Conservation (phyloP, 2,329 filamentous ascomycete genomes). For the Ophiocordyceps camponoti-saundersi region DNA sequence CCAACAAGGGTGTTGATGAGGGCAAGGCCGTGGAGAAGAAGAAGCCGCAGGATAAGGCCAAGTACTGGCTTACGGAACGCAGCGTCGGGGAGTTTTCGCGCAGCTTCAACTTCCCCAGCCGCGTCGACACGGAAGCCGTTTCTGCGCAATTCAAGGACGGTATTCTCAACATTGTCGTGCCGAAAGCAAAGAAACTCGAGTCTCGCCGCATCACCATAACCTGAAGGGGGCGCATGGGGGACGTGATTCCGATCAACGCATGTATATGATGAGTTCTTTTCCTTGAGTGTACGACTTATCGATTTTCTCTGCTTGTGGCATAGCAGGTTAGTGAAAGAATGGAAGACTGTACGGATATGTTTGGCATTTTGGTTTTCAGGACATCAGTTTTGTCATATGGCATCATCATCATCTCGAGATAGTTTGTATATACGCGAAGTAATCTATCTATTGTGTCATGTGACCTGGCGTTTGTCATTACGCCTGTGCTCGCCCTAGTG, state of each 20-base stretch:
- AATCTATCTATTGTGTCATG: slow-evolving; percentile 8
- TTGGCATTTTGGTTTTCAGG: too few relatives aligned
- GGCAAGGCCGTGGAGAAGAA: slow-evolving; percentile 10
- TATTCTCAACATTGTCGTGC: slow-evolving; percentile 44
- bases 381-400: too few relatives aligned
- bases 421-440: background rate
- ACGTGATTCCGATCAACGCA: background rate
- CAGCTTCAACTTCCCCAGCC: slow-evolving; percentile 49
- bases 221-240: slow-evolving; percentile 14
- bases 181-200: slow-evolving; percentile 47
- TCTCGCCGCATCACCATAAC: slow-evolving; percentile 36
- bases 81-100: slow-evolving; percentile 50
- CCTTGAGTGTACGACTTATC: background rate
- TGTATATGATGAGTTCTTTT: background rate
- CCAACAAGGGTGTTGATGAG: slow-evolving; percentile 8
- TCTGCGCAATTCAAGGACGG: slow-evolving; percentile 47
- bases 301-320: background rate
- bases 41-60: slow-evolving; percentile 24
- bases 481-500: slow-evolving; percentile 9
- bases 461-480: slow-evolving; percentile 19
- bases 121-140: slow-evolving; percentile 45
- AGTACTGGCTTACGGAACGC: slow-evolving; percentile 58
- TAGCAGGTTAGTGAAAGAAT: too few relatives aligned
- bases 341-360: too few relatives aligned
- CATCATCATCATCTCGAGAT: too few relatives aligned